These are phyloP conservation scores for Funneliformis mosseae DNA, from an alignment of 192 early-diverging fungal genomes.

Conservation along the genomic window DNA sequence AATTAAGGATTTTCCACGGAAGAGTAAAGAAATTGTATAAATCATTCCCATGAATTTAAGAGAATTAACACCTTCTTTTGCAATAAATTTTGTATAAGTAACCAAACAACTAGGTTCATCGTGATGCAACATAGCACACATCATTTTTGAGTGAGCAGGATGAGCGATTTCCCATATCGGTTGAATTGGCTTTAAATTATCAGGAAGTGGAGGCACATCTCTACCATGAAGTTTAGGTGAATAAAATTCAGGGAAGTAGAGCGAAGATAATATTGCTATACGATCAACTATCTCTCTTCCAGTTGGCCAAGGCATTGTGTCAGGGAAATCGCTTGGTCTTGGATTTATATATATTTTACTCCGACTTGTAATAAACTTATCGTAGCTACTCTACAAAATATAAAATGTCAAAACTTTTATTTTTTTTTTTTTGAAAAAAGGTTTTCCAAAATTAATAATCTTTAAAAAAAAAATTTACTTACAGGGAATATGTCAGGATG, in stretches of 20 bases:
- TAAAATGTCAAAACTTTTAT: neutral
- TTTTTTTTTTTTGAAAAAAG: neutral
- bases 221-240: constrained; percentile 24
- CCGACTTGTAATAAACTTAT: constrained; percentile 4
- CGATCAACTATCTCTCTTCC: constrained; percentile 19
- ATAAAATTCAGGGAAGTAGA: constrained; percentile 26
- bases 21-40: neutral
- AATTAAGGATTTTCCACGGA: neutral
- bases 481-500: constrained; percentile 26
- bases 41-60: constrained; percentile 14
- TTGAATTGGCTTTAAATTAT: constrained; percentile 15
- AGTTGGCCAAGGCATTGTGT: constrained; percentile 13
- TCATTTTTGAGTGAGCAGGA: constrained; percentile 18
- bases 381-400: neutral
- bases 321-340: constrained; percentile 4
- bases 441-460: neutral
- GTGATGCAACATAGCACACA: constrained; percentile 26
- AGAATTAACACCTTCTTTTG: constrained; percentile 18
- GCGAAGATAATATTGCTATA: constrained; percentile 4
- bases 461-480: neutral
- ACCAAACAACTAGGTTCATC: constrained; percentile 26
- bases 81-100: constrained; percentile 30
- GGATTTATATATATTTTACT: constrained; percentile 18
- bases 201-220: constrained; percentile 19
- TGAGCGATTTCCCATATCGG: constrained; percentile 27